Evolutionary conservation across 805 yeast genomes (phyloP).

Genomic region (Ogataea thermomethanolica): DNA sequence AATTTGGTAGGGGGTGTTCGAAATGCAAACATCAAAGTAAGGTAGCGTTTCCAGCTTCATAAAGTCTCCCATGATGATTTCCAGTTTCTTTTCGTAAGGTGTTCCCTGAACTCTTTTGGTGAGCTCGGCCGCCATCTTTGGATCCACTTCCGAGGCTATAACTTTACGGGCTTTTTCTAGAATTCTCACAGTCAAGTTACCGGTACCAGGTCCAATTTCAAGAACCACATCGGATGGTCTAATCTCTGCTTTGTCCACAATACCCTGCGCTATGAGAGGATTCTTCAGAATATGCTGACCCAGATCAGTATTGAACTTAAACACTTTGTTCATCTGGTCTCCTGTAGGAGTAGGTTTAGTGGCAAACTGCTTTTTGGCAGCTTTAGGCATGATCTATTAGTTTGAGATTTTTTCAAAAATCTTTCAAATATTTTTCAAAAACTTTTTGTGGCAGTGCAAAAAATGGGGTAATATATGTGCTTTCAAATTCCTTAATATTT

Average conservation of each 20-base stretch:
- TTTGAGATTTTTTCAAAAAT: conserved; percentile 45
- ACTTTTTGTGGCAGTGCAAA: conserved; percentile 14
- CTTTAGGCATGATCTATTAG: conserved; percentile 49
- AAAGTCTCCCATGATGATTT: conserved; percentile 90
- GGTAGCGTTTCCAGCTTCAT: conserved; percentile 89
- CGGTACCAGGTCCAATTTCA: conserved; percentile 99
- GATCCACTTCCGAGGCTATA: conserved; percentile 97
- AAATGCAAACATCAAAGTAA: conserved; percentile 91
- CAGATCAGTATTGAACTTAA: conserved; percentile 93
- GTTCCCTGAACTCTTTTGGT: conserved; percentile 97
- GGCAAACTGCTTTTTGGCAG: conserved; percentile 59
- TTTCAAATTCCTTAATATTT: too few relatives aligned
- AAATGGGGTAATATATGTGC: conserved; percentile 6
- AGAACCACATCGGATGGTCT: conserved; percentile 89
- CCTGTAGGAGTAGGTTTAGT: conserved; percentile 53
- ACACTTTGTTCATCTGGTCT: conserved; percentile 73
- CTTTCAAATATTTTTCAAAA: conserved; percentile 40
- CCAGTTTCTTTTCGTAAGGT: conserved; percentile 87
- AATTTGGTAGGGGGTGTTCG: conserved; percentile 96
- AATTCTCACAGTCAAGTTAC: conserved; percentile 90
- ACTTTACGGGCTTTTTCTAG: conserved; percentile 90
- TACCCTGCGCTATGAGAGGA: conserved; percentile 96
- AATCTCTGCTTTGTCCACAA: conserved; percentile 92
- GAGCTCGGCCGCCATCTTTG: conserved; percentile 99
- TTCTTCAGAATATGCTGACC: conserved; percentile 97